phyloP scores from a whole-genome alignment of 306 rosid species.

The Ormosia emarginata region DNA sequence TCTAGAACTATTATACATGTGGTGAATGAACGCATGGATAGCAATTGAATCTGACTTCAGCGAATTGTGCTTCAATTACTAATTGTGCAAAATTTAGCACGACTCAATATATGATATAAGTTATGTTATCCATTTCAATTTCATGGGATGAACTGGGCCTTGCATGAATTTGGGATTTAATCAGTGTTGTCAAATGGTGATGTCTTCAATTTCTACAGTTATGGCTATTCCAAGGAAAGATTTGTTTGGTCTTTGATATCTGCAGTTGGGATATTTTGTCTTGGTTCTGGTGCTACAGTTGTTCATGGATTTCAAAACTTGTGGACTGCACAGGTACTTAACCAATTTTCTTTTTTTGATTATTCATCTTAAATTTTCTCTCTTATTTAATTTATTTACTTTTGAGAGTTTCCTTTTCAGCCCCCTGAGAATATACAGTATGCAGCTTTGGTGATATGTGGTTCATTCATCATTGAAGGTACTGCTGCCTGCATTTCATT shows the following conservation, averaged over 20 bases:
- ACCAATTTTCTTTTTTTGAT: not conserved
- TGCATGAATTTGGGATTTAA: constrained; percentile 14
- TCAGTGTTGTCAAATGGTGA: constrained; percentile 1
- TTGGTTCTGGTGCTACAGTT: constrained; percentile 97
- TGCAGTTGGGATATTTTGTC: constrained; percentile 96
- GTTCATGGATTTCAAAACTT: constrained; percentile 92
- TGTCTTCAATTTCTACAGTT: constrained; percentile 50
- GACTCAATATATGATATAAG: not conserved
- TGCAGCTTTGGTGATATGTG: constrained; percentile 89
- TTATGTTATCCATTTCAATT: constrained; percentile 1
- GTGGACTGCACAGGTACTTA: constrained; percentile 82
- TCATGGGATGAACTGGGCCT: not conserved
- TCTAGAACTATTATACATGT: not conserved
- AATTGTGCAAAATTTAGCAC: not conserved
- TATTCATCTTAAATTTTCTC: constrained; percentile 1
- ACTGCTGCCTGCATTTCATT: constrained; percentile 20
- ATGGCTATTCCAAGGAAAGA: constrained; percentile 98
- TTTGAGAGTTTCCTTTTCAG: constrained; percentile 49
- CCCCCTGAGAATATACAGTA: constrained; percentile 75
- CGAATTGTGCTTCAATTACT: constrained; percentile 16
- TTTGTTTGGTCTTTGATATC: constrained; percentile 99
- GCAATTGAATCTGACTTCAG: not conserved
- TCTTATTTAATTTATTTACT: constrained; percentile 16
- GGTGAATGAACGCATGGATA: not conserved
- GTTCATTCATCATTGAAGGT: constrained; percentile 96